These are phyloP conservation scores for Alternaria ventricosa DNA, from an alignment of 2,329 filamentous ascomycete genomes.

Conservation along the genomic window DNA sequence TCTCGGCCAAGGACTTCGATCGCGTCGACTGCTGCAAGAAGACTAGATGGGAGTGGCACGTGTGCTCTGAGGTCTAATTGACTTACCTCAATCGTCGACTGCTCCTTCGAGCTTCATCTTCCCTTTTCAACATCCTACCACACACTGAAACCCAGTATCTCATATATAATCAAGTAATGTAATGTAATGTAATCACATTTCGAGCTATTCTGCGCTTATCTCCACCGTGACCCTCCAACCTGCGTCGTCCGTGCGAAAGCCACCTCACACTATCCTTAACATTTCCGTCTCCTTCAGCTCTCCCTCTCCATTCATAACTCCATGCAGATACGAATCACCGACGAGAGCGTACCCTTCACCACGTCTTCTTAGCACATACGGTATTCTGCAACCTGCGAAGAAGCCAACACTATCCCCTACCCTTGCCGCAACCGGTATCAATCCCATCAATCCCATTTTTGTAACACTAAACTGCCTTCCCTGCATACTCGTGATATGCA, in stretches of 20 bases:
- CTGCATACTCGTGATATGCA: too few relatives aligned
- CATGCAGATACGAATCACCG: not conserved
- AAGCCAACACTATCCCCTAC: not conserved
- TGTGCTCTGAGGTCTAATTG: not conserved
- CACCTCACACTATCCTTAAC: not conserved
- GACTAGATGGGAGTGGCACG: not conserved
- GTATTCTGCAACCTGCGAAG: not conserved
- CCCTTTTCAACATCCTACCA: not conserved
- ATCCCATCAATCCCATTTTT: not conserved
- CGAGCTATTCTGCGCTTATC: not conserved
- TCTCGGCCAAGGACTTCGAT: not conserved
- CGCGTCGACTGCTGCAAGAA: not conserved
- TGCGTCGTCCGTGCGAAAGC: not conserved
- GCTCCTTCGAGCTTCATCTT: not conserved
- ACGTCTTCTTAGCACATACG: not conserved
- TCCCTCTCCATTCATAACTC: not conserved
- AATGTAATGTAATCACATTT: not conserved
- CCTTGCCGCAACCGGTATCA: not conserved
- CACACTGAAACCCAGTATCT: not conserved
- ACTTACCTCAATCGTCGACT: not conserved
- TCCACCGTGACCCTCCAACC: fast-evolving
- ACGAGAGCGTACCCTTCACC: not conserved
- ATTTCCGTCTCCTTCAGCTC: not conserved
- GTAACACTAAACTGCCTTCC: not conserved
- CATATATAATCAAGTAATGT: not conserved